Evolutionary conservation across 1,139 yeast genomes (phyloP), one percentile per base, ranked within the genome.

Genomic region (Blastobotrys ciferrii): DNA sequence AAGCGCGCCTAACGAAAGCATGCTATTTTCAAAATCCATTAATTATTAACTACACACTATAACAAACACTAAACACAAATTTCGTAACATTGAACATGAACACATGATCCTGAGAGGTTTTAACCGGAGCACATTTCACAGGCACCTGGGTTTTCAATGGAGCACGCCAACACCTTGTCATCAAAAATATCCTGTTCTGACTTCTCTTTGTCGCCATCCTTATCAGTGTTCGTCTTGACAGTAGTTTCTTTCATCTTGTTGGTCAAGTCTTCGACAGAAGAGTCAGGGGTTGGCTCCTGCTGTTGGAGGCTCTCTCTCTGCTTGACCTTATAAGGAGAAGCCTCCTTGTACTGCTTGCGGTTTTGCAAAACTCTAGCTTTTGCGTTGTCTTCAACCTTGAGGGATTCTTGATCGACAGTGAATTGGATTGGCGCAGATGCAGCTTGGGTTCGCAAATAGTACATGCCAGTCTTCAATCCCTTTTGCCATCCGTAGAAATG

Each of bases 111-210:
- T 20, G 19, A 6, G 12, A 17, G 13, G 17, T 7, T 31, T 71
- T 75, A 92, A 75, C 98, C 98, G 55, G 98, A 91, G 76, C 98
- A 92, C 98, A 92, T 92, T 66, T 92, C 92, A 73, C 98, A 92
- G 43, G 98, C 81, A 71, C 87, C 98, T 52, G 97, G 97, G 74
- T 92, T 92, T 68, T 86, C 82, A 68, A 92, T 89, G 49, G 98
- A 95, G 76, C 98, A 92, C 38, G 97, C 96, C 71, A 92, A 81
- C 39, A 85, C 98, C 72, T 89, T 84, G 31, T 95, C 86, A 69
- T 92, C 88, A 78, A 76, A 92, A 62, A 92, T 92, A 66, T 92
- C 96, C 53, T 61, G 60, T 48, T 68, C 73, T 47, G 67, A 61
- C 59, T 64, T 61, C 17, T 54, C 63, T 17, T 47, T 55, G 31